phyloP scores from a whole-genome alignment of 2,329 filamentous ascomycete genomes.

The Fusarium sp. region DNA sequence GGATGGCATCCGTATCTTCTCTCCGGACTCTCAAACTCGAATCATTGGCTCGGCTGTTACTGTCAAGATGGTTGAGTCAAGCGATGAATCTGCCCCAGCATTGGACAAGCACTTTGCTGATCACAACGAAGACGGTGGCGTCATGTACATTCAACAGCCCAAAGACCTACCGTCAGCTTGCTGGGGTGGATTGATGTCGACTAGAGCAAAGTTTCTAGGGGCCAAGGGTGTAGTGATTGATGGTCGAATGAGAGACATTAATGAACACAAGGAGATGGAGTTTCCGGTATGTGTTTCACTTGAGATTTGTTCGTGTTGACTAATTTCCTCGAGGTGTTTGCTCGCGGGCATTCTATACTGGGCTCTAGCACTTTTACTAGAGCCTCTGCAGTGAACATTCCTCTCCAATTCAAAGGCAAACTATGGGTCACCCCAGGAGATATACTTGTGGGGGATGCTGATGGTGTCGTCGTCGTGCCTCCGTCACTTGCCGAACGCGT shows the following conservation, averaged over 20 bases:
- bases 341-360: conserved; percentile 42
- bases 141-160: conserved; percentile 49
- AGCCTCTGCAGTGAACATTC: conserved; percentile 44
- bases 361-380: conserved; percentile 48
- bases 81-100: conserved; percentile 40
- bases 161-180: conserved; percentile 42
- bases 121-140: conserved; percentile 33
- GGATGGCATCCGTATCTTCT: conserved; percentile 41
- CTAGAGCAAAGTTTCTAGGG: conserved; percentile 43
- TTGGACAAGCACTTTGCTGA: conserved; percentile 46
- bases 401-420: conserved; percentile 43
- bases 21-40: conserved; percentile 25
- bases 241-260: conserved; percentile 45
- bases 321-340: conserved; percentile 41
- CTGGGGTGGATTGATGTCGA: conserved; percentile 48
- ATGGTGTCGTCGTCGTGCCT: conserved; percentile 47
- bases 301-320: neutral
- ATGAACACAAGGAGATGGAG: conserved; percentile 43
- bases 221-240: conserved; percentile 45
- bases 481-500: conserved; percentile 38
- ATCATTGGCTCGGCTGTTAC: conserved; percentile 46
- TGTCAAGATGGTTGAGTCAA: conserved; percentile 45
- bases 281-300: conserved; percentile 13
- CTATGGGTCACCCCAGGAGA: conserved; percentile 48
- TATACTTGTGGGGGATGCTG: conserved; percentile 43